Conservation (phyloP, 208 protist genomes). For the Herpetomonas samuelpessoai region DNA sequence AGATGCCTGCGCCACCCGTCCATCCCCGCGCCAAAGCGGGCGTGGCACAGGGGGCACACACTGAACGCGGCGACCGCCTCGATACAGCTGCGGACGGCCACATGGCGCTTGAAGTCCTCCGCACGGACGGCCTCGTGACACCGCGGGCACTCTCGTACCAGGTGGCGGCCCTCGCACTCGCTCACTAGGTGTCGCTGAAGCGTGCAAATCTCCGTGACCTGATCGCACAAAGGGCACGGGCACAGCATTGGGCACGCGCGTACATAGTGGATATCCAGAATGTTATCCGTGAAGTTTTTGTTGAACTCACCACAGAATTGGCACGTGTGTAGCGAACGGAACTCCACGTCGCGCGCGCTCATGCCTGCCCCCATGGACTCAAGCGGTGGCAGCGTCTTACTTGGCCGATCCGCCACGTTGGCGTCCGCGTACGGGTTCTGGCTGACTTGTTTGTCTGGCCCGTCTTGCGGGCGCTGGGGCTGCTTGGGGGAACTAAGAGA, state of each 20-base stretch:
- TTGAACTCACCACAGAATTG: constrained; percentile 88
- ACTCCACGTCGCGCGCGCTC: constrained; percentile 18
- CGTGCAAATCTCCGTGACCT: constrained; percentile 89
- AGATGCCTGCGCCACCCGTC: constrained; percentile 82
- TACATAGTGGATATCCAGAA: constrained; percentile 85
- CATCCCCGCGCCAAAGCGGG: constrained; percentile 54
- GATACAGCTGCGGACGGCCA: constrained; percentile 64
- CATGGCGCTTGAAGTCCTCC: constrained; percentile 74
- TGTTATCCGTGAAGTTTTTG: constrained; percentile 59
- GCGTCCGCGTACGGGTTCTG: neutral
- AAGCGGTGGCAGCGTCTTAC: neutral
- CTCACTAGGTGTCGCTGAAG: constrained; percentile 87
- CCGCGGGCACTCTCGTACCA: constrained; percentile 85
- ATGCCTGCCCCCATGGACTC: neutral
- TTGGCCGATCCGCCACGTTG: constrained; percentile 1
- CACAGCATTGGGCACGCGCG: constrained; percentile 89
- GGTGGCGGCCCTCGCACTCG: constrained; percentile 71
- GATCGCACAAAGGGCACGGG: constrained; percentile 87
- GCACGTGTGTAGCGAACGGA: constrained; percentile 47
- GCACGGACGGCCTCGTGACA: constrained; percentile 84
- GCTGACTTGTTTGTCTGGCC: neutral
- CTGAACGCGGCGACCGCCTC: constrained; percentile 58
- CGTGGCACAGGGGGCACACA: constrained; percentile 88
- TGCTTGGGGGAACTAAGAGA: neutral
- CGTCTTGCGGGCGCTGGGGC: neutral